These are phyloP conservation scores for Trichoderma virens DNA, from an alignment of 495 filamentous ascomycete species.

Conservation along the genomic window DNA sequence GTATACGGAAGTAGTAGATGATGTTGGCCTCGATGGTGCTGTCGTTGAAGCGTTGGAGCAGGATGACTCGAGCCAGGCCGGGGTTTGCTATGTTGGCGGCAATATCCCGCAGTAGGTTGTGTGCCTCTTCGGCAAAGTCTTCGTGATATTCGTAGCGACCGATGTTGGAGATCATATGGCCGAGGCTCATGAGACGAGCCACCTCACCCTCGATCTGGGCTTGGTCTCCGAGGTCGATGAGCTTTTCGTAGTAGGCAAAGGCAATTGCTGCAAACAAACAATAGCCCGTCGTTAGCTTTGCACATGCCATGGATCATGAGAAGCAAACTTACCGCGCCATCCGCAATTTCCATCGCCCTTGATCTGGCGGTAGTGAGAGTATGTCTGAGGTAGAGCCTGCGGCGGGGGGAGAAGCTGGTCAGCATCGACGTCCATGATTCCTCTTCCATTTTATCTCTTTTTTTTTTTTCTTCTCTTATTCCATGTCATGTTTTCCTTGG, in stretches of 20 bases:
- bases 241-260: slow-evolving; percentile 85
- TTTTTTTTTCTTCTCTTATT: background rate
- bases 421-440: slow-evolving; percentile 9
- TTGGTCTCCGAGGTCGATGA: slow-evolving; percentile 58
- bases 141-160: slow-evolving; percentile 63
- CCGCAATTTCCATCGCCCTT: slow-evolving; percentile 94
- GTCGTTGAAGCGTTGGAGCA: slow-evolving; percentile 73
- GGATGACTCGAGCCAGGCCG: slow-evolving; percentile 48
- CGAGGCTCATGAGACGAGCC: slow-evolving; percentile 61
- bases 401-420: slow-evolving; percentile 11
- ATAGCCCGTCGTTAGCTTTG: background rate
- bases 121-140: slow-evolving; percentile 73
- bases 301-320: background rate
- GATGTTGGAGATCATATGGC: slow-evolving; percentile 55
- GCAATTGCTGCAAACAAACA: slow-evolving; percentile 58
- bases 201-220: slow-evolving; percentile 60
- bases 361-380: slow-evolving; percentile 79
- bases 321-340: slow-evolving; percentile 74
- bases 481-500: background rate
- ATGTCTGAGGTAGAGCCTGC: slow-evolving; percentile 74
- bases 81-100: slow-evolving; percentile 45
- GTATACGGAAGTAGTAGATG: slow-evolving; percentile 60
- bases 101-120: slow-evolving; percentile 54
- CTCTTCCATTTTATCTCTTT: background rate
- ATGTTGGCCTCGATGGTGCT: slow-evolving; percentile 57